Evolutionary conservation across 2,329 filamentous ascomycete genomes (phyloP).

Genomic region (Aspergillus sp.): DNA sequence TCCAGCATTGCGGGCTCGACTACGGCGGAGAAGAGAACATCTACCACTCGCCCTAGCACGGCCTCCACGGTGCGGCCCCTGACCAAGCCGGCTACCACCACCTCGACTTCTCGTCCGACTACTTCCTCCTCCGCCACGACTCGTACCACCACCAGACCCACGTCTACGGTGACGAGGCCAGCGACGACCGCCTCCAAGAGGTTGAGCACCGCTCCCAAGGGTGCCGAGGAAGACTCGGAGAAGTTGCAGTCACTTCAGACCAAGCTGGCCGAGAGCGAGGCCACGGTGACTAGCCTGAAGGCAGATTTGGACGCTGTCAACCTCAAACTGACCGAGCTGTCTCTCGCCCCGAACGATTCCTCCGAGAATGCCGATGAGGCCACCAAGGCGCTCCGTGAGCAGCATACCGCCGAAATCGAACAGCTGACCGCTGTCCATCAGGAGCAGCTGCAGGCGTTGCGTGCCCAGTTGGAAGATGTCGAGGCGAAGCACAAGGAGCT

Average conservation of each 20-base stretch:
- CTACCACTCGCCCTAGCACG: conserved; percentile 23
- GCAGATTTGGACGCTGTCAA: conserved; percentile 38
- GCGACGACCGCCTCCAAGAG: conserved; percentile 33
- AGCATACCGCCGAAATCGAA: conserved; percentile 38
- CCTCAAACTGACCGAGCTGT: conserved; percentile 37
- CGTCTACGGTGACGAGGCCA: conserved; percentile 22
- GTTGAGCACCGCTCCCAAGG: conserved; percentile 38
- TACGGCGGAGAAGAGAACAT: conserved; percentile 35
- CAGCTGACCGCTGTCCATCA: conserved; percentile 35
- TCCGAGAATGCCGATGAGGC: conserved; percentile 25
- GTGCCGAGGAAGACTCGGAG: conserved; percentile 31
- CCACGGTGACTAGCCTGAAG: conserved; percentile 36
- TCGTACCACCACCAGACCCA: conserved; percentile 21
- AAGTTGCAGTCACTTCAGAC: conserved; percentile 39
- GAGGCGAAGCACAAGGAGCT: conserved; percentile 40
- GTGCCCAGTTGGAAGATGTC: conserved; percentile 37
- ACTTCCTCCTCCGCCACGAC: conserved; percentile 27
- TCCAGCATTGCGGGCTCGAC: conserved; percentile 41
- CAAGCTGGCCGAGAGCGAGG: conserved; percentile 41
- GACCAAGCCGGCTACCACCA: conserved; percentile 29
- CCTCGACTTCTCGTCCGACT: conserved; percentile 26
- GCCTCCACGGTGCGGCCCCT: conserved; percentile 28
- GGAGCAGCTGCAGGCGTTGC: conserved; percentile 36
- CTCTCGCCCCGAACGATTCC: conserved; percentile 28
- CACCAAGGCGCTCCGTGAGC: conserved; percentile 30